Conservation (phyloP, 148 eudicot species). For the Nepenthes mirabilis region DNA sequence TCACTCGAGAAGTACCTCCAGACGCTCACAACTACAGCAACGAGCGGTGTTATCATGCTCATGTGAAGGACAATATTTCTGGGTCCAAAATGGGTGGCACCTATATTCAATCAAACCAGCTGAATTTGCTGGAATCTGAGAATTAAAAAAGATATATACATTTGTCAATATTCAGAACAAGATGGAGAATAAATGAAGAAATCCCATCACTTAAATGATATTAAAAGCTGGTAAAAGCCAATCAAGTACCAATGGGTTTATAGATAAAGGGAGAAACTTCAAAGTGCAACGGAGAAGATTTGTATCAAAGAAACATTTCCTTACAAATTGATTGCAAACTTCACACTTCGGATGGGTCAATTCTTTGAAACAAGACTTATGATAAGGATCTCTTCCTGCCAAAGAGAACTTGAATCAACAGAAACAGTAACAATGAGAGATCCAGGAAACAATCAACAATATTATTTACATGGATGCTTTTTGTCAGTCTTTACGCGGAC, state of each 20-base stretch:
- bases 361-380: slow-evolving; percentile 85
- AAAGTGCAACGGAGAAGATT: neutral
- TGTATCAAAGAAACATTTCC: slow-evolving; percentile 9
- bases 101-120: slow-evolving; percentile 89
- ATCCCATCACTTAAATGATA: neutral
- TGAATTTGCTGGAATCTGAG: slow-evolving; percentile 85
- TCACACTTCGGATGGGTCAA: slow-evolving; percentile 87
- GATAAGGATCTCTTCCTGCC: slow-evolving; percentile 90
- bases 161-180: neutral
- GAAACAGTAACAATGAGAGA: slow-evolving; percentile 36
- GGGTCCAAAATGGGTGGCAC: slow-evolving; percentile 98
- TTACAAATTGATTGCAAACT: slow-evolving; percentile 91
- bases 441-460: neutral
- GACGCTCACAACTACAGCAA: slow-evolving; percentile 96
- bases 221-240: neutral
- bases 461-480: neutral
- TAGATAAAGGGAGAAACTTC: neutral
- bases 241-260: neutral
- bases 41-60: slow-evolving; percentile 82
- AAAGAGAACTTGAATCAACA: slow-evolving; percentile 87
- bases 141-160: neutral
- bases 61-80: slow-evolving; percentile 94
- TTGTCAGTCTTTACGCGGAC: too few relatives aligned
- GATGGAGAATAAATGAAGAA: neutral
- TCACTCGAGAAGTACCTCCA: slow-evolving; percentile 46